Evolutionary conservation across 805 yeast genomes (phyloP).

Genomic region (Sugiyamaella lignohabitans): DNA sequence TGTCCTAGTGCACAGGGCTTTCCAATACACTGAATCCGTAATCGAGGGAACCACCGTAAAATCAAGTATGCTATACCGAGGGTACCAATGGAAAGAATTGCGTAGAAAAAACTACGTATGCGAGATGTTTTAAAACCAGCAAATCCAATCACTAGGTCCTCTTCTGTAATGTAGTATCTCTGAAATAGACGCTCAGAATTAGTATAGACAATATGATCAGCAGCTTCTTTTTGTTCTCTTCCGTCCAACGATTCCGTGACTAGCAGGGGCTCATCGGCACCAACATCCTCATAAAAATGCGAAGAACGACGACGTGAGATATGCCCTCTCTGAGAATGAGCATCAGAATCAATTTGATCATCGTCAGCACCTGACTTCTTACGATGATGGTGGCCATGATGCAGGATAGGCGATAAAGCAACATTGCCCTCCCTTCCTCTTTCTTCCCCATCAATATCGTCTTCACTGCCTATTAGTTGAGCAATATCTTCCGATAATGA

Average conservation of each 20-base stretch:
- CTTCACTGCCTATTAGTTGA: no score
- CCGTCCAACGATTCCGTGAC: constrained; percentile 13
- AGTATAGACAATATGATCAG: constrained; percentile 4
- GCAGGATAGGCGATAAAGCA: not conserved
- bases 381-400: no score
- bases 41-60: constrained; percentile 81
- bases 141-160: constrained; percentile 87
- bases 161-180: constrained; percentile 89
- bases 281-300: constrained; percentile 15
- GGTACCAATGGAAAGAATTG: constrained; percentile 49
- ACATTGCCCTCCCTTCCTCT: no score
- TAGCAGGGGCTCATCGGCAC: constrained; percentile 18
- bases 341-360: not conserved
- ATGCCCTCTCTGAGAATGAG: not conserved
- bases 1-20: constrained; percentile 59
- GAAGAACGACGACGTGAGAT: constrained; percentile 15
- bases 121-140: constrained; percentile 72
- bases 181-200: constrained; percentile 40
- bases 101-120: constrained; percentile 43
- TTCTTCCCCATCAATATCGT: constrained; percentile 14
- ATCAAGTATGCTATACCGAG: constrained; percentile 68
- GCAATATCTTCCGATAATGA: constrained; percentile 1
- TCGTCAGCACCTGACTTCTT: constrained; percentile 1
- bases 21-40: constrained; percentile 63
- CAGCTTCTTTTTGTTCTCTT: constrained; percentile 6